A percentile compares a stretch with the other conserved stretches of the same genome.
Evolutionary conservation across 2,329 filamentous ascomycete species (phyloP).

Genomic region (Diplocarpon mali): DNA sequence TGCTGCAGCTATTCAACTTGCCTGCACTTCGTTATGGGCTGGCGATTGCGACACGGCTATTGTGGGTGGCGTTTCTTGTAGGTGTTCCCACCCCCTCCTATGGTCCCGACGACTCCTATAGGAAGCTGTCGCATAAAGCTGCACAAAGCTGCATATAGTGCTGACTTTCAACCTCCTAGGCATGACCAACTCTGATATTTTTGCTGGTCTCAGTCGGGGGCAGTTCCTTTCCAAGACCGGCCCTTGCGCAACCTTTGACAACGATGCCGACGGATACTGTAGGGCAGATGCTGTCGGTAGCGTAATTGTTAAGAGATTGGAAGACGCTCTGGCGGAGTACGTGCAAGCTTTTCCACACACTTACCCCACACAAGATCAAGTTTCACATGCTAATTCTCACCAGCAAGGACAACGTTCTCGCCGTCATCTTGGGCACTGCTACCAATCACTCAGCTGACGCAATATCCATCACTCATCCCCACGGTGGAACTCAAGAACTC

Average conservation of each 20-base stretch:
- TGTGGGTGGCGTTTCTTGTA: conserved; percentile 23
- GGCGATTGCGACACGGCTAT: conserved; percentile 26
- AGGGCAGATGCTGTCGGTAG: conserved; percentile 38
- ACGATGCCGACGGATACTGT: conserved; percentile 41
- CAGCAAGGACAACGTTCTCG: conserved; percentile 36
- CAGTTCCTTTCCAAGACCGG: conserved; percentile 29
- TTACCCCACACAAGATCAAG: not conserved
- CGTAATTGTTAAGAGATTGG: conserved; percentile 39
- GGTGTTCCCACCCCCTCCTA: not conserved
- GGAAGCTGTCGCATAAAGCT: not conserved
- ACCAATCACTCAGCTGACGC: conserved; percentile 78
- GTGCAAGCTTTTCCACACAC: not conserved
- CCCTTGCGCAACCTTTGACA: conserved; percentile 38
- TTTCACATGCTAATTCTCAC: not conserved
- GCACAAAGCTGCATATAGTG: not conserved
- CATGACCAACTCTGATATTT: conserved; percentile 26
- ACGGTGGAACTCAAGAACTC: conserved; percentile 64
- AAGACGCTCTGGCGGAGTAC: conserved; percentile 36
- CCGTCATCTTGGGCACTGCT: conserved; percentile 53
- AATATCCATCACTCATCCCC: conserved; percentile 74
- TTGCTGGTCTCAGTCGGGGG: conserved; percentile 24
- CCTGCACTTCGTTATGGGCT: conserved; percentile 23
- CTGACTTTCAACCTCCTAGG: not conserved
- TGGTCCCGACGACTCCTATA: not conserved
- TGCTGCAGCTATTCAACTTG: conserved; percentile 28